Base-by-base conservation (phyloP, 2,329 filamentous ascomycete species). In the Hypocreales sp. region DNA sequence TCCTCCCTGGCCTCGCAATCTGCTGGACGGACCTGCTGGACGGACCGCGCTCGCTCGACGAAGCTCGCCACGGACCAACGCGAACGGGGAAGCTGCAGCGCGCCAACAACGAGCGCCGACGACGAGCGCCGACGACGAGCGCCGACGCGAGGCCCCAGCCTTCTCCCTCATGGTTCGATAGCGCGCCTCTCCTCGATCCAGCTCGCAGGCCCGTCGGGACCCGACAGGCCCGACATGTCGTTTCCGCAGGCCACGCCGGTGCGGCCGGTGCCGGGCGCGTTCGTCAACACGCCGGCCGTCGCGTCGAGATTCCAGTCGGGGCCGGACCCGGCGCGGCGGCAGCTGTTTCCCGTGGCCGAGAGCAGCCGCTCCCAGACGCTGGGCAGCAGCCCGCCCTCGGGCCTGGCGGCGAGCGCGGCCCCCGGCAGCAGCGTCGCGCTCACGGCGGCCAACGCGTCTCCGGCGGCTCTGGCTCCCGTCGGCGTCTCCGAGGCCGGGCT, bases 181-280 rank as follows among this genome's bases (percentile, higher is more conserved):
- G 36, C 36, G 33, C 35, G 36, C 31, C 29, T 17, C 31, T 40
- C 29, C 30, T 40, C 33, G 30, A 22, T 24, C 28, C 24, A 26
- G 20, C 28, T 15, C 10, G n/a, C n/a, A n/a, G n/a, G n/a, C n/a
- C n/a, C n/a, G n/a, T n/a, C n/a, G n/a, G n/a, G n/a, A n/a, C n/a
- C n/a, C n/a, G n/a, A n/a, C n/a, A n/a, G n/a, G n/a, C 20, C 41
- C 45, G 40, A 32, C 40, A 74, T 74, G 69, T 59, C 68, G 27
- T 66, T 68, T 37, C 53, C 60, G 15, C 56, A 57, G 38, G 57
- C 56, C 36, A 81, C 80, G 31, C 80, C 80, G 21, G 64, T 76
- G 55, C 72, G 79, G 41, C 71, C 71, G 34, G 61, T 83, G 25
- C 80, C 80, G 24, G 80, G 80, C 57, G 74, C 75, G 42, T 87